A percentile compares a stretch with the other conserved stretches of the same genome.
Evolutionary conservation across 352 stramenopile genomes (phyloP).

Genomic region (Globisporangium orthogonon): DNA sequence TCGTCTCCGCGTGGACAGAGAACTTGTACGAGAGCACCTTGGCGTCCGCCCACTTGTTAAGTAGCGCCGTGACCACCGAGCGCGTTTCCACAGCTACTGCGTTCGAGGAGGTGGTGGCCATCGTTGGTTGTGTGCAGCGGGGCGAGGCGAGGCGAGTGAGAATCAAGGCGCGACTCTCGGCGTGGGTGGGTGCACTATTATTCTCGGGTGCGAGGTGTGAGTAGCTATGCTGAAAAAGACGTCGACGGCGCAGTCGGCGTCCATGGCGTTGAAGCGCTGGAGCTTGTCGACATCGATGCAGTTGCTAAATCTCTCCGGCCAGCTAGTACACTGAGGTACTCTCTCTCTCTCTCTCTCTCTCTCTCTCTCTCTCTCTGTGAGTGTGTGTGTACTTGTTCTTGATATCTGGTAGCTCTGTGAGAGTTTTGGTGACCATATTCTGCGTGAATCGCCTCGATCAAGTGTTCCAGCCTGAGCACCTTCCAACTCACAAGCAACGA

Average conservation of each 20-base stretch:
- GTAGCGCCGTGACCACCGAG: conserved; percentile 33
- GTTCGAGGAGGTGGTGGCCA: conserved; percentile 19
- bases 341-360: conserved; percentile 27
- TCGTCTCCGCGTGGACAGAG: conserved; percentile 27
- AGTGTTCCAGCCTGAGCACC: conserved; percentile 25
- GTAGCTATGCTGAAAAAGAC: too few relatives aligned
- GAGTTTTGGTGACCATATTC: conserved; percentile 17
- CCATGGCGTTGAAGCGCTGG: too few relatives aligned
- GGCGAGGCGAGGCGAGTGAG: too few relatives aligned
- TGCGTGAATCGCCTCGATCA: conserved; percentile 19
- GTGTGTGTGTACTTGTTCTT: conserved; percentile 24
- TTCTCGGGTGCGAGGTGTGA: too few relatives aligned
- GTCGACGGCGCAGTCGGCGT: too few relatives aligned
- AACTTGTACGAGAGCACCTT: conserved; percentile 56
- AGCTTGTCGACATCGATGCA: too few relatives aligned
- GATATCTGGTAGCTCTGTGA: conserved; percentile 13
- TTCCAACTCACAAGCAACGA: too few relatives aligned
- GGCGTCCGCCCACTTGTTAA: conserved; percentile 29
- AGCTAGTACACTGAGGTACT: too few relatives aligned
- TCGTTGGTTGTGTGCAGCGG: conserved; percentile 1
- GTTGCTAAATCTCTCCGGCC: too few relatives aligned
- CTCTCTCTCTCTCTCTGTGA: too few relatives aligned
- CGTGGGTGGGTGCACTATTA: too few relatives aligned
- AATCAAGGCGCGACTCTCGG: too few relatives aligned
- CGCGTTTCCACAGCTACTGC: conserved; percentile 29